A percentile compares a stretch with the other conserved stretches of the same genome.
Evolutionary conservation across 176 grass and related monocot species (phyloP).

Genomic region (Zoysia pacifica): DNA sequence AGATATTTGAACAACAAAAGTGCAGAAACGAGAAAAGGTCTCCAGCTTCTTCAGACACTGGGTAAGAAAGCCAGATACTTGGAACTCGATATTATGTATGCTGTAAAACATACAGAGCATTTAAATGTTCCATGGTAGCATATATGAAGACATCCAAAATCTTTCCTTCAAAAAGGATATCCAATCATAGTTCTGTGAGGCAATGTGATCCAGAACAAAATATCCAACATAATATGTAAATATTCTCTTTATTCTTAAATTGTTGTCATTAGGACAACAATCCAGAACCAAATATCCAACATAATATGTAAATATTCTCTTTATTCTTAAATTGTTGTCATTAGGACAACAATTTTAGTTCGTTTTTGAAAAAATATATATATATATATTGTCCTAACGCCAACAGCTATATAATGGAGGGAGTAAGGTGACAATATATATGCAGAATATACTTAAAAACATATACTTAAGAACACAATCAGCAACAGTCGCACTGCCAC

Average conservation of each 20-base stretch:
- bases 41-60: background rate
- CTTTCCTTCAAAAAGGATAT: background rate
- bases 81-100: background rate
- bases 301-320: background rate
- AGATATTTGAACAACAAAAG: slow-evolving; percentile 21
- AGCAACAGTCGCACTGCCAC: background rate
- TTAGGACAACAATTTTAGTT: background rate
- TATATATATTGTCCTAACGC: no score
- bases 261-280: no score
- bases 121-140: no score
- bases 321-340: no score
- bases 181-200: background rate
- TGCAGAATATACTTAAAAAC: background rate
- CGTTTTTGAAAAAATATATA: no score
- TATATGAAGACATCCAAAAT: background rate
- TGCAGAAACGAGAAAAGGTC: slow-evolving; percentile 8
- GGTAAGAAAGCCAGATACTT: slow-evolving; percentile 12
- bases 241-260: no score
- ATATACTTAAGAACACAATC: background rate
- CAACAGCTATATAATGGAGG: no score
- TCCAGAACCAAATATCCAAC: background rate
- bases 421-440: background rate
- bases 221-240: background rate
- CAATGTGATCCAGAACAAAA: background rate
- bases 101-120: background rate